Base-by-base conservation (phyloP, 1,284 basidiomycete genomes). In the Baeospora myosura region DNA sequence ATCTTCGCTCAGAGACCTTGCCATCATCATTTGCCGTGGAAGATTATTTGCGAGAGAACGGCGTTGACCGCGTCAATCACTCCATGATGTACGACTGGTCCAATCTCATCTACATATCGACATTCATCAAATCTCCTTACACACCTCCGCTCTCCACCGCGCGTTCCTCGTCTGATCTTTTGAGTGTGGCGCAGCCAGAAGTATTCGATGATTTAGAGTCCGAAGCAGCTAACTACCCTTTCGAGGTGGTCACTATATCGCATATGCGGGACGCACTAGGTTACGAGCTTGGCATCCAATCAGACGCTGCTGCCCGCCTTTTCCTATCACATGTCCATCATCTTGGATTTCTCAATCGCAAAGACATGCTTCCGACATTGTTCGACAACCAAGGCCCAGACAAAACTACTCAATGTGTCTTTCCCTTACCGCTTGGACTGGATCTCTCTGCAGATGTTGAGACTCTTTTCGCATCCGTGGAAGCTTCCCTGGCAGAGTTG, bases 371-470 rank as follows among this genome's bases (percentile, higher is more conserved):
- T n/a, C 45, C 54, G 12, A 46, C 56, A 3, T 53, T 72, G 21
- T 70, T 77, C 49, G 46, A 46, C 4, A 40, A 52, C 3, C 16
- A 57, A 50, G 40, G 53, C 47, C 44, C 30, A 45, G 61, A 51
- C 47, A 62, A 51, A 36, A 46, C 58, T 23, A 46, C 63, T 11
- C 55, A 62, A 30, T 83, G 78, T 51, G 58, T 62, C 4, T 88
- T 88, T 51, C 76, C 76, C 0, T 56, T 89, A 10, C 85, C 87
- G 0, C 59, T 82, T 3, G 74, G 81, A 0, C 68, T 88, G 34
- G 87, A 89, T 53, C 61, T 79, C 5, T 82, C 84, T 1, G 69
- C 71, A 6, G 75, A 79, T 29, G 83, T 89, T 3, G 86, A 89
- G 53, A 74, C 72, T 0, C 65, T 91, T 20, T 73, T 87, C 7